Conservation (phyloP, 768 basidiomycete genomes). For the Xanthoconium purpureum region DNA sequence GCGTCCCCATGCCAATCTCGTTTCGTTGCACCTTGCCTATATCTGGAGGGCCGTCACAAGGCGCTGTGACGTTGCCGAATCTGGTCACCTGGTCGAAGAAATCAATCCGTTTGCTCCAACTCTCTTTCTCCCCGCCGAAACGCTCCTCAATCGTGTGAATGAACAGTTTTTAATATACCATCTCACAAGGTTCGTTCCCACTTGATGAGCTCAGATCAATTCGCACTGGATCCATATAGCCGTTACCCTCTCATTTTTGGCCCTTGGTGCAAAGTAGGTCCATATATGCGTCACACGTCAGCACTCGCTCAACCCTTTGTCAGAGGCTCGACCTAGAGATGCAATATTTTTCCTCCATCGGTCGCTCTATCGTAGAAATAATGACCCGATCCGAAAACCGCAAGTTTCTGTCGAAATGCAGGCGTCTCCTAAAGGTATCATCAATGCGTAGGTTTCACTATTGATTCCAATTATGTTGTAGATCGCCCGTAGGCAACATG, state of each 20-base stretch:
- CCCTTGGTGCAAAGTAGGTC: constrained; percentile 54
- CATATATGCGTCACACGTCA: constrained; percentile 6
- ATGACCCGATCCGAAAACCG: constrained; percentile 49
- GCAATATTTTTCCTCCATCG: constrained; percentile 46
- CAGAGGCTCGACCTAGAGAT: constrained; percentile 61
- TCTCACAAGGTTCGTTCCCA: constrained; percentile 50
- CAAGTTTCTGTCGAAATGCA: constrained; percentile 44
- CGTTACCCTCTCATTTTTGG: constrained; percentile 80
- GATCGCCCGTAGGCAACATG: constrained; percentile 25
- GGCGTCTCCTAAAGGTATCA: constrained; percentile 48
- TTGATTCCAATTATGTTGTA: constrained; percentile 17
- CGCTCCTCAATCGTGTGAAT: constrained; percentile 50
- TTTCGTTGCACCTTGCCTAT: constrained; percentile 41
- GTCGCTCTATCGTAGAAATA: constrained; percentile 49
- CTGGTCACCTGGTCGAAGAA: constrained; percentile 33
- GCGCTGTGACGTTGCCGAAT: constrained; percentile 4
- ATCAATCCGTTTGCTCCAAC: constrained; percentile 50
- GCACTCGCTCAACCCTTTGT: not conserved
- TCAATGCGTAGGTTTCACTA: not conserved
- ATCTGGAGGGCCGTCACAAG: constrained; percentile 32
- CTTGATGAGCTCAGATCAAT: constrained; percentile 7
- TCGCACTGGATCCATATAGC: constrained; percentile 35
- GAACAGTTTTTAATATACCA: constrained; percentile 56
- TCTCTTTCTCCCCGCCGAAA: constrained; percentile 52
- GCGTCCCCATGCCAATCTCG: constrained; percentile 31